Evolutionary conservation across 2,329 filamentous ascomycete genomes (phyloP).

Genomic region (Ophiostoma pallidulum): DNA sequence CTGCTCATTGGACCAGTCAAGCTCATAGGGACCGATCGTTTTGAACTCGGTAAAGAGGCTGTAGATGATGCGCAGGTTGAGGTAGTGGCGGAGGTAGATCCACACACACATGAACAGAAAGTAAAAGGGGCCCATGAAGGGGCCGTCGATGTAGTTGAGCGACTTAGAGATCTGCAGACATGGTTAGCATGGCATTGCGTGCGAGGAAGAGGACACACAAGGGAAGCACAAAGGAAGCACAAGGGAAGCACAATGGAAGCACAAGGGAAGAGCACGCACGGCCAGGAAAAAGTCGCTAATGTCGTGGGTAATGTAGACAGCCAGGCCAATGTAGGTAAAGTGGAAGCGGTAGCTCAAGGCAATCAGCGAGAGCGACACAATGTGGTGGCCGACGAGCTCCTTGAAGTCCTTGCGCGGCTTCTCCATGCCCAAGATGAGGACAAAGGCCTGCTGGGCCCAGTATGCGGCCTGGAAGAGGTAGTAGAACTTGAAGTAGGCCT

Average conservation of each 20-base stretch:
- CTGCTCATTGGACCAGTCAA: conserved; percentile 67
- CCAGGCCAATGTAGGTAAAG: conserved; percentile 89
- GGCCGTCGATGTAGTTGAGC: conserved; percentile 79
- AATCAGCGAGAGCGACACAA: conserved; percentile 79
- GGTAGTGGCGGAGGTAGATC: conserved; percentile 83
- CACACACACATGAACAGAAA: conserved; percentile 70
- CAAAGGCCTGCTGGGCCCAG: conserved; percentile 91
- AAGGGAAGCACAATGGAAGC: conserved; percentile 35
- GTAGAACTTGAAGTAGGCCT: conserved; percentile 82
- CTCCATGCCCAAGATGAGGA: conserved; percentile 77
- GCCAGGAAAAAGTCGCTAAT: conserved; percentile 94
- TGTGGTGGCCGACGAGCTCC: conserved; percentile 84
- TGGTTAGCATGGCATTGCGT: too few relatives aligned
- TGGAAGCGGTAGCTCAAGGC: conserved; percentile 87
- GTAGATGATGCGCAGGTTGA: conserved; percentile 68
- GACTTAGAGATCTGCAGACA: conserved; percentile 69
- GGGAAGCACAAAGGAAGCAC: background rate
- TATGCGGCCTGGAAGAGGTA: conserved; percentile 91
- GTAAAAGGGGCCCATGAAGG: conserved; percentile 76
- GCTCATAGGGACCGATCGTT: conserved; percentile 62
- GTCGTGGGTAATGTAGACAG: conserved; percentile 91
- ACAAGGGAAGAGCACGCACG: conserved; percentile 44
- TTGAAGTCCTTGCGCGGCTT: conserved; percentile 93
- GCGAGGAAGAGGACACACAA: too few relatives aligned
- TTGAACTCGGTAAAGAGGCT: conserved; percentile 67